phyloP scores from a whole-genome alignment of 768 basidiomycete species.

The Phanerodontia chrysosporium region DNA sequence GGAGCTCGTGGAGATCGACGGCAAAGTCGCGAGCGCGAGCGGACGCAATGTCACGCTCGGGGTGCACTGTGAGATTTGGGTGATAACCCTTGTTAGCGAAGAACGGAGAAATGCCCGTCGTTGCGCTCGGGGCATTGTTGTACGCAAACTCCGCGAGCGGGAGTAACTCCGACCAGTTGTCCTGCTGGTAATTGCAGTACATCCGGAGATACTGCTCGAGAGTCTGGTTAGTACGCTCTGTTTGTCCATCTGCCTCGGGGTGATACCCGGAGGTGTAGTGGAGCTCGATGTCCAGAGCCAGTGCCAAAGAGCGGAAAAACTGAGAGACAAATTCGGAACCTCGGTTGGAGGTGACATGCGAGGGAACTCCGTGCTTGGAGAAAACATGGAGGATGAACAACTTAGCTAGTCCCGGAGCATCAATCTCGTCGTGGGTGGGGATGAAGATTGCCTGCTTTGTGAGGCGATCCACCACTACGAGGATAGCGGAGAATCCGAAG shows the following conservation, averaged over 20 bases:
- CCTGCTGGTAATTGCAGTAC: slow-evolving; percentile 25
- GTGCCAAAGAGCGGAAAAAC: slow-evolving; percentile 21
- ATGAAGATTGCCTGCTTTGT: slow-evolving; percentile 10
- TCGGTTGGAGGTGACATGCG: slow-evolving; percentile 29
- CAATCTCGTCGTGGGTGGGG: slow-evolving; percentile 10
- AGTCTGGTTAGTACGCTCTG: slow-evolving; percentile 31
- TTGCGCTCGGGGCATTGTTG: slow-evolving; percentile 26
- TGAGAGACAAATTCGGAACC: slow-evolving; percentile 31
- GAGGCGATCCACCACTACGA: slow-evolving; percentile 11
- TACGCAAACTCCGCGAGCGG: slow-evolving; percentile 29
- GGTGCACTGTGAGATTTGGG: slow-evolving; percentile 2
- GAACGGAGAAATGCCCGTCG: slow-evolving; percentile 25
- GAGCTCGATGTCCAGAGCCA: slow-evolving; percentile 12
- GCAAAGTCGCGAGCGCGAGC: background rate
- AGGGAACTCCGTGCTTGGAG: slow-evolving; percentile 11
- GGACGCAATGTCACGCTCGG: background rate
- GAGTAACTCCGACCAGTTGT: slow-evolving; percentile 28
- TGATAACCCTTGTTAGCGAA: slow-evolving; percentile 20
- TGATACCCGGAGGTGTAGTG: slow-evolving; percentile 31
- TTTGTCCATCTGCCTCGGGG: slow-evolving; percentile 37
- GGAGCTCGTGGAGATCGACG: background rate
- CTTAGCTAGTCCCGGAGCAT: slow-evolving; percentile 10
- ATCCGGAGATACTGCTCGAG: slow-evolving; percentile 30
- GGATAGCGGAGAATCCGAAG: slow-evolving; percentile 17
- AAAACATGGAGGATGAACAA: slow-evolving; percentile 17